phyloP scores from a whole-genome alignment of 306 rosid genomes.

The Mimosa pudica region DNA sequence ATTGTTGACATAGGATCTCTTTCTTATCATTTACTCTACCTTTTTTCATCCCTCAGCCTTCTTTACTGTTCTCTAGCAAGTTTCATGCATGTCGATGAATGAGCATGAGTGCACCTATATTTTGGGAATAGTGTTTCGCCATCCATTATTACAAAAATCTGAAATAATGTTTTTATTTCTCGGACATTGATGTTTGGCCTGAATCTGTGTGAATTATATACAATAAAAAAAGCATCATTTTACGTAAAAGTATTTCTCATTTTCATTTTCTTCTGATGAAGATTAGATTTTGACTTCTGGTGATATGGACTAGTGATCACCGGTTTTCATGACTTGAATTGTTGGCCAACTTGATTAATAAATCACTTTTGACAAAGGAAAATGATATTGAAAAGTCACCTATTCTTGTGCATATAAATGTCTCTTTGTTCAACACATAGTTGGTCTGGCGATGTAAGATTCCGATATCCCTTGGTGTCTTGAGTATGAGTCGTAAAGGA shows the following conservation, averaged over 20 bases:
- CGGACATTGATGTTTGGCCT: neutral
- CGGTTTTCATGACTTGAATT: neutral
- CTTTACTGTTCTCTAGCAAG: constrained; percentile 13
- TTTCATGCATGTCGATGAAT: constrained; percentile 13
- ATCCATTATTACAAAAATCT: neutral
- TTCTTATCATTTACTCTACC: neutral
- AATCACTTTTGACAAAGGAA: constrained; percentile 4
- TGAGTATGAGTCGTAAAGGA: no score
- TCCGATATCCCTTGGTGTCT: no score
- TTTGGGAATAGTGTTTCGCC: constrained; percentile 14
- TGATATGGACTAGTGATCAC: neutral
- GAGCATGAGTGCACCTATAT: constrained; percentile 8
- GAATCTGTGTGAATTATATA: constrained; percentile 19
- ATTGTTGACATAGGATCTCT: constrained; percentile 17
- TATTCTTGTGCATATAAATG: neutral
- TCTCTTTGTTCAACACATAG: no score
- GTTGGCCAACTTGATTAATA: constrained; percentile 12
- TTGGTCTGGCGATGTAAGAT: no score
- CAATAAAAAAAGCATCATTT: neutral
- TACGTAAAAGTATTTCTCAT: neutral
- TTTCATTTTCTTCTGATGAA: neutral
- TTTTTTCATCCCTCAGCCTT: neutral
- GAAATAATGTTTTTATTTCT: neutral
- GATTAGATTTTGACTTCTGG: constrained; percentile 5
- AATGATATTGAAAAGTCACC: constrained; percentile 7